phyloP scores from a whole-genome alignment of 2,329 filamentous ascomycete genomes.

The Colletotrichum sublineola region DNA sequence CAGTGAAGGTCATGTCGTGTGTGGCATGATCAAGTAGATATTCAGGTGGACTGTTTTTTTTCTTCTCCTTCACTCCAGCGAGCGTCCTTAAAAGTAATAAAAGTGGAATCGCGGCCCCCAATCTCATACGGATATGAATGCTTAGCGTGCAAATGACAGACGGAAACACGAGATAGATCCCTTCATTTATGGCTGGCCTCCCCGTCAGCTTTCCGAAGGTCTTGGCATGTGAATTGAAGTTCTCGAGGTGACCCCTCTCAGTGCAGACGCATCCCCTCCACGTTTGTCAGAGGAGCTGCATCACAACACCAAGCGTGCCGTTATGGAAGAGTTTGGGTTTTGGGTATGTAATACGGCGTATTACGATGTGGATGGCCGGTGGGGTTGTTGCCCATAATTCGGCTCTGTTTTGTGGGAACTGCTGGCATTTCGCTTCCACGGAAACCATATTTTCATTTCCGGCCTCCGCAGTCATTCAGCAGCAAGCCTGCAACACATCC shows the following conservation, averaged over 20 bases:
- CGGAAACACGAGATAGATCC: neutral
- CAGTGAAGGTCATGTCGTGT: neutral
- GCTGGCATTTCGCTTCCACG: no score
- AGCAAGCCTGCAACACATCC: neutral
- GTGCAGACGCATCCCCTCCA: neutral
- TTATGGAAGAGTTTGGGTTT: no score
- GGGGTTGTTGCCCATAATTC: neutral
- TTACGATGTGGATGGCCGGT: neutral
- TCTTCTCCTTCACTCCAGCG: neutral
- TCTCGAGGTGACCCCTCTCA: neutral
- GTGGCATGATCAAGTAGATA: neutral
- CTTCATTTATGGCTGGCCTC: neutral
- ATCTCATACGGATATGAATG: neutral
- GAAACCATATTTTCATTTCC: neutral
- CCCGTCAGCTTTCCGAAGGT: no score
- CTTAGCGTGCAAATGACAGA: neutral
- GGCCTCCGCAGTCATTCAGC: fast-evolving
- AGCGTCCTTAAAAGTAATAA: no score
- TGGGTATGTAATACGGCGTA: no score
- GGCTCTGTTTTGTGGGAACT: neutral
- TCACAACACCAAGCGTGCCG: no score
- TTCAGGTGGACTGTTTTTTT: neutral
- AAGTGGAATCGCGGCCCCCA: neutral
- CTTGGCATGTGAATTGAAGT: no score
- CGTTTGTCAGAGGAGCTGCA: neutral